A percentile compares a stretch with the other conserved stretches of the same genome.
These are phyloP conservation scores for Kazachstania martiniae DNA, from an alignment of 805 yeast species.

Conservation along the genomic window DNA sequence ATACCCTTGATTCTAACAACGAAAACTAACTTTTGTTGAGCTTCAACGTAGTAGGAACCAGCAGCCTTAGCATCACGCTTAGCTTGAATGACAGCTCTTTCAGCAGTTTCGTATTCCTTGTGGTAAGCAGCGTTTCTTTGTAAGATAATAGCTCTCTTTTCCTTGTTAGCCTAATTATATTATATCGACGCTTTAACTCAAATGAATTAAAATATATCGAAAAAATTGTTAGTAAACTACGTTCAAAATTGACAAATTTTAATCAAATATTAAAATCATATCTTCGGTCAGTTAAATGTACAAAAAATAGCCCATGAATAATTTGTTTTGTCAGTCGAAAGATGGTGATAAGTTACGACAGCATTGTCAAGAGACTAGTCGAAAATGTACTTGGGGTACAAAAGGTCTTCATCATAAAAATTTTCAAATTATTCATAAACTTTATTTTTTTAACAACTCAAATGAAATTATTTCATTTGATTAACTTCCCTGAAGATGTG, in stretches of 20 bases:
- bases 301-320: background rate
- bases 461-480: too few relatives aligned
- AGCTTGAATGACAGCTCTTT: slow-evolving; percentile 76
- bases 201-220: background rate
- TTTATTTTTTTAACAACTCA: background rate
- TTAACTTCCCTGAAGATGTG: background rate
- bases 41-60: slow-evolving; percentile 90
- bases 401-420: slow-evolving; percentile 41
- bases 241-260: background rate
- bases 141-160: slow-evolving; percentile 60
- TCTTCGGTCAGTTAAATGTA: background rate
- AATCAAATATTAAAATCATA: background rate
- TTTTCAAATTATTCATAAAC: background rate
- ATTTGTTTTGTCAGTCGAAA: slow-evolving; percentile 46
- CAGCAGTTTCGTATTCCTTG: slow-evolving; percentile 87
- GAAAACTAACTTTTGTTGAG: slow-evolving; percentile 89
- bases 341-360: slow-evolving; percentile 65
- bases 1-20: slow-evolving; percentile 99
- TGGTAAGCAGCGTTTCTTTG: slow-evolving; percentile 96
- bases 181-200: background rate
- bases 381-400: slow-evolving; percentile 33
- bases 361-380: slow-evolving; percentile 60
- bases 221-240: slow-evolving; percentile 1
- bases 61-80: slow-evolving; percentile 90
- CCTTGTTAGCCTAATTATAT: slow-evolving; percentile 35